Evolutionary conservation across 768 basidiomycete genomes (phyloP).

Genomic region (Auricularia sp.): DNA sequence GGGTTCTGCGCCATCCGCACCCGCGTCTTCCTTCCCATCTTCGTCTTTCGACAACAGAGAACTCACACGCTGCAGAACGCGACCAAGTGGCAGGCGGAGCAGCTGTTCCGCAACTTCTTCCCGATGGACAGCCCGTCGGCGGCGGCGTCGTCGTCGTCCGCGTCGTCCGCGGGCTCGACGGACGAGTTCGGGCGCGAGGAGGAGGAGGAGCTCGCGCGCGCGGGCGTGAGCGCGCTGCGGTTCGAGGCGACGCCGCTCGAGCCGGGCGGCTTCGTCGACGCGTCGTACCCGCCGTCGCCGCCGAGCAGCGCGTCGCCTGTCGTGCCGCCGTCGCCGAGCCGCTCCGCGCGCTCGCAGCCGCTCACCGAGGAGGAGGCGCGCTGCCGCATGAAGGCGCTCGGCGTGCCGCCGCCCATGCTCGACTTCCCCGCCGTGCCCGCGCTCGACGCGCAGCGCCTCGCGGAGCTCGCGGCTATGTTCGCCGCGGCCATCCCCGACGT

Average conservation of each 20-base stretch:
- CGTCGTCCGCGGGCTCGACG: neutral
- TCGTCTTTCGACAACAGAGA: neutral
- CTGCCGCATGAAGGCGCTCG: neutral
- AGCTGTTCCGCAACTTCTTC: conserved; percentile 85
- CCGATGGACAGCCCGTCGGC: conserved; percentile 23
- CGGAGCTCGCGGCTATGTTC: conserved; percentile 63
- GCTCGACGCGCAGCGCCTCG: conserved; percentile 53
- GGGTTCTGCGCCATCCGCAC: neutral
- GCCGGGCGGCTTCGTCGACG: neutral
- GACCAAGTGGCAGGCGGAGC: conserved; percentile 75
- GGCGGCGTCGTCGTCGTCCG: neutral
- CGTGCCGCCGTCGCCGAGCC: neutral
- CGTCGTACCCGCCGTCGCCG: neutral
- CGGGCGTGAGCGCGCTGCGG: neutral
- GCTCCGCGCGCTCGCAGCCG: neutral
- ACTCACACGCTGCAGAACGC: conserved; percentile 26
- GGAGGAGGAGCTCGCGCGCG: neutral
- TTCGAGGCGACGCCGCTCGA: conserved; percentile 1
- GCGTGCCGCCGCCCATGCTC: neutral
- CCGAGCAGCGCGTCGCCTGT: neutral
- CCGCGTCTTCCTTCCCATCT: neutral
- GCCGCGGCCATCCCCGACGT: conserved; percentile 75
- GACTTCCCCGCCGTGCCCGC: neutral
- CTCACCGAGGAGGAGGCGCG: conserved; percentile 1
- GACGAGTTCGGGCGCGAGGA: neutral